Evolutionary conservation across 257 asterid species (phyloP).

Genomic region (Perilla frutescens): DNA sequence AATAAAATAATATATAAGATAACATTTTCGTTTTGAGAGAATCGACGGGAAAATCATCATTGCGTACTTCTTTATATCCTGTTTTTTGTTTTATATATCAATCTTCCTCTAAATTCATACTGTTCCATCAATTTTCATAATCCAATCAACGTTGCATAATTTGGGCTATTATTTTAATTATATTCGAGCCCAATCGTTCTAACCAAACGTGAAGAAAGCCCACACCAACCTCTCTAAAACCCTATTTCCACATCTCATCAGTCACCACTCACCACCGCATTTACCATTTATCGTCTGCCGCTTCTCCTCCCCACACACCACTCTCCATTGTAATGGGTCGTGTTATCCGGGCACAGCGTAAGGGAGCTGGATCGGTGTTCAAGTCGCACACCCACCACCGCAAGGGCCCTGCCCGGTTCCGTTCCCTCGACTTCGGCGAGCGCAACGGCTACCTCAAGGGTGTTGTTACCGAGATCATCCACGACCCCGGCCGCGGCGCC

Average conservation of each 20-base stretch:
- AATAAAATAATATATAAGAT: too few relatives aligned
- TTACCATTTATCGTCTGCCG: constrained; percentile 22
- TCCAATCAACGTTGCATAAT: too few relatives aligned
- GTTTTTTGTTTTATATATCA: too few relatives aligned
- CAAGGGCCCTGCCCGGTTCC: constrained; percentile 63
- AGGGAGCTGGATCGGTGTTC: constrained; percentile 66
- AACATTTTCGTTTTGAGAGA: too few relatives aligned
- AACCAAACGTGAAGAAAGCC: background rate
- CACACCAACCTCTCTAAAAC: constrained; percentile 23
- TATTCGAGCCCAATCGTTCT: too few relatives aligned
- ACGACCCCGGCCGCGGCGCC: constrained; percentile 67
- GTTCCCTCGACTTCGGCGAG: constrained; percentile 65
- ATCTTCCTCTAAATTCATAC: too few relatives aligned
- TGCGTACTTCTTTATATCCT: too few relatives aligned
- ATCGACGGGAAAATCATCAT: too few relatives aligned
- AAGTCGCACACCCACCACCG: constrained; percentile 70
- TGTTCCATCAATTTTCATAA: too few relatives aligned
- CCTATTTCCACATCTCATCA: constrained; percentile 19
- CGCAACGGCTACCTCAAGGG: constrained; percentile 66
- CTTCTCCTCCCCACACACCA: background rate
- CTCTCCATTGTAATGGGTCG: constrained; percentile 50
- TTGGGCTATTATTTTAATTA: too few relatives aligned
- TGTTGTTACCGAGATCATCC: constrained; percentile 60
- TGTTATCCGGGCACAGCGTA: constrained; percentile 63
- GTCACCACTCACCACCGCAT: background rate